A percentile compares a stretch with the other conserved stretches of the same genome.
Conservation (phyloP, 768 basidiomycete species). For the Auricularia cornea region DNA sequence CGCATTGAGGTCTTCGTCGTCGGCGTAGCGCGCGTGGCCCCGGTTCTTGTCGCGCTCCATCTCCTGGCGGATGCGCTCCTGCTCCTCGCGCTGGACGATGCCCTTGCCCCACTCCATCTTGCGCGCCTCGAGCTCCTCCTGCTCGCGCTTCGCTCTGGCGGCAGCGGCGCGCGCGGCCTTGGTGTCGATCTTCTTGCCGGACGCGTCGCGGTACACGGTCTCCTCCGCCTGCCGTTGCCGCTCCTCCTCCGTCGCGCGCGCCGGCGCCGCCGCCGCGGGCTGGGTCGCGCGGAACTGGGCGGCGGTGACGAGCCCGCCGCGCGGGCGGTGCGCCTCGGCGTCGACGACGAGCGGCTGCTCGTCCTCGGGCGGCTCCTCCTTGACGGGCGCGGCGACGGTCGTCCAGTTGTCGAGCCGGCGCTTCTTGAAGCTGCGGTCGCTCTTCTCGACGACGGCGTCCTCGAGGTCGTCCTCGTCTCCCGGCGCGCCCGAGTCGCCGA, state of each 20-base stretch:
- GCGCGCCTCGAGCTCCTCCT: slow-evolving; percentile 75
- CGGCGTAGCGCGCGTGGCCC: slow-evolving; percentile 66
- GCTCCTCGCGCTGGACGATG: slow-evolving; percentile 76
- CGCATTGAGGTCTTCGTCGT: slow-evolving; percentile 82
- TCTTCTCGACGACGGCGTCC: slow-evolving; percentile 57
- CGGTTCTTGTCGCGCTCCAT: slow-evolving; percentile 57
- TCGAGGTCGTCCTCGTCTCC: slow-evolving; percentile 45
- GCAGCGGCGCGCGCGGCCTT: slow-evolving; percentile 81
- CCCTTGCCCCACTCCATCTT: slow-evolving; percentile 99
- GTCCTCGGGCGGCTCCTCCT: slow-evolving; percentile 44
- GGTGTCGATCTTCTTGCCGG: slow-evolving; percentile 82
- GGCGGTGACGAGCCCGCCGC: slow-evolving; percentile 72
- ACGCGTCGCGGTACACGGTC: slow-evolving; percentile 89
- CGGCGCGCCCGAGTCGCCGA: slow-evolving; percentile 33
- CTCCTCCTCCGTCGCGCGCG: slow-evolving; percentile 37
- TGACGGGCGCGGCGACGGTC: slow-evolving; percentile 48
- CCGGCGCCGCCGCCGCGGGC: slow-evolving; percentile 22
- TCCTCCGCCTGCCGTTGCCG: slow-evolving; percentile 64
- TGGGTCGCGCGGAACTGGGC: slow-evolving; percentile 51
- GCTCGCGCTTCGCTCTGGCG: slow-evolving; percentile 66
- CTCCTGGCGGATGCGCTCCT: slow-evolving; percentile 55
- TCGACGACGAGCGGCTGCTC: slow-evolving; percentile 56
- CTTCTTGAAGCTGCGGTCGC: slow-evolving; percentile 72
- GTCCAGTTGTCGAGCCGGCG: slow-evolving; percentile 60
- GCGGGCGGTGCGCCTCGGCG: slow-evolving; percentile 35